These are phyloP conservation scores for Dicorynia guianensis DNA, from an alignment of 306 rosid genomes.

Conservation along the genomic window DNA sequence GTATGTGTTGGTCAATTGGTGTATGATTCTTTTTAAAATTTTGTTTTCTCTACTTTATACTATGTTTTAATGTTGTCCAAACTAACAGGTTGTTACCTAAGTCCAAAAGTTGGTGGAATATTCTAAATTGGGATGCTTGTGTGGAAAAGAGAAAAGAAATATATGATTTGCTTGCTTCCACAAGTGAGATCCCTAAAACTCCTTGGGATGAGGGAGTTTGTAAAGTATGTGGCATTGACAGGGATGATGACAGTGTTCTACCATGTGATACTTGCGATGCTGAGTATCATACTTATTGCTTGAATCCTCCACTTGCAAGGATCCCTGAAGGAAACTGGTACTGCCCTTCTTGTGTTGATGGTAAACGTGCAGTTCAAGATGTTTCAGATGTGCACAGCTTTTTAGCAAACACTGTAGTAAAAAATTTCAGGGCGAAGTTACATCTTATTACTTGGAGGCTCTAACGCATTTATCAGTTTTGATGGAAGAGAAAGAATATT, in stretches of 20 bases:
- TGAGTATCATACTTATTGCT: conserved; percentile 98
- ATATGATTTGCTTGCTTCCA: conserved; percentile 61
- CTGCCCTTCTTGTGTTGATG: conserved; percentile 90
- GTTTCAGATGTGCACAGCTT: conserved; percentile 49
- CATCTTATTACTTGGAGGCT: conserved; percentile 72
- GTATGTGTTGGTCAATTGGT: neutral
- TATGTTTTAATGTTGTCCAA: conserved; percentile 28
- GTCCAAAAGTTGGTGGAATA: conserved; percentile 65
- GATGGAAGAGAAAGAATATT: conserved; percentile 93
- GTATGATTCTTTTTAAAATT: conserved; percentile 22
- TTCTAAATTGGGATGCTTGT: conserved; percentile 66
- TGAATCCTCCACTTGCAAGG: conserved; percentile 98
- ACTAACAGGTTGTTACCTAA: conserved; percentile 72
- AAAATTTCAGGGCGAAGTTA: conserved; percentile 74
- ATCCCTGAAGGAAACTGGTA: conserved; percentile 99
- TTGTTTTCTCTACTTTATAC: conserved; percentile 31
- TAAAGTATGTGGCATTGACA: conserved; percentile 98
- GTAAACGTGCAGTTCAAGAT: conserved; percentile 64
- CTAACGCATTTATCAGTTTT: conserved; percentile 67
- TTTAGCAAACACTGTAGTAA: conserved; percentile 59
- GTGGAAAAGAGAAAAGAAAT: conserved; percentile 76
- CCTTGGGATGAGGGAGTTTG: conserved; percentile 99
- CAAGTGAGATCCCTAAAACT: conserved; percentile 85
- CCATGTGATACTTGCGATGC: conserved; percentile 97
- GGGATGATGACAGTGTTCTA: conserved; percentile 97